Evolutionary conservation across 176 grass and related monocot genomes (phyloP), one percentile per base, ranked within the genome.

Genomic region (Oryza meyeriana): DNA sequence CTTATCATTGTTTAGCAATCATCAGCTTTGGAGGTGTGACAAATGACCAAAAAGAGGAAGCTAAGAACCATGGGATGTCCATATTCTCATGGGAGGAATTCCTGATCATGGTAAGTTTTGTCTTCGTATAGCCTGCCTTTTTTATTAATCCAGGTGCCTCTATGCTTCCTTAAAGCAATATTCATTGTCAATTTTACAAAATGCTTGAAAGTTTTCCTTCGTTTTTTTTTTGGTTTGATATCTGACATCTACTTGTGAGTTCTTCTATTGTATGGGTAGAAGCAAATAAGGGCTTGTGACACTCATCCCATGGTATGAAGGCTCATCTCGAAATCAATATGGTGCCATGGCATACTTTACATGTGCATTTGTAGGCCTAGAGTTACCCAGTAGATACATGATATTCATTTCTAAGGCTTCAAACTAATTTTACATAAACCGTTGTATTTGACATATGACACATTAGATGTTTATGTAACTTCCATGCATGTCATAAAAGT

Each of bases 31-130:
- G 95, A 38, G 94, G 92, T 59, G 86, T 98, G 78, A 90, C 90
- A 62, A 88, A 82, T 79, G 84, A 90, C 28, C 95, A 95, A 34
- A 94, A 87, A 71, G 84, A 91, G 65, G 95, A 87, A 64, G 85
- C 90, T 79, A 79, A 86, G 42, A 93, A 81, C 32, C 83, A 91
- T 70, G 86, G 81, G 70, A 3, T 98, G 27, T 87, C 92, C 61
- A 93, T 94, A 72, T 93, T 87, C 84, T 93, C 90, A 36, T 98
- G 92, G 95, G 92, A 98, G 42, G 95, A 98, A 42, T 98, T 98
- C 83, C 48, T 95, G 25, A 71, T 91, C 52, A 86, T 69, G 86
- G 95, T 98, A 86, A 84, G 72, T 25, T 25, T 74, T 12, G 28
- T 55, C 10, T 76, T 72, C 52, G 4, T 1, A 40, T 42, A 71